Conservation (phyloP, 2,329 filamentous ascomycete genomes). For the Periconia digitata region DNA sequence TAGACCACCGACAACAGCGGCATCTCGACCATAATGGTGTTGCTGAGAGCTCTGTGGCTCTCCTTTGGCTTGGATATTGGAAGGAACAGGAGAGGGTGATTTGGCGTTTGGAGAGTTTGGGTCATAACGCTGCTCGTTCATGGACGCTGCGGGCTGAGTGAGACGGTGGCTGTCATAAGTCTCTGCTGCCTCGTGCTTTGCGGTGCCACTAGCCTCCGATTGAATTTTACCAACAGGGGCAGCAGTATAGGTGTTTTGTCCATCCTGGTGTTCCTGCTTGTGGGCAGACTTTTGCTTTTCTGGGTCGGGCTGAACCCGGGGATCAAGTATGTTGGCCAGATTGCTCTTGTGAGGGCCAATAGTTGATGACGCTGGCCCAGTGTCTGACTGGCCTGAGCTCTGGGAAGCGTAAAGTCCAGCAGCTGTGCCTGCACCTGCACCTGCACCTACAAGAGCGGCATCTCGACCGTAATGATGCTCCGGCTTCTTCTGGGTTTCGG, state of each 20-base stretch:
- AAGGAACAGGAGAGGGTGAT: conserved; percentile 2
- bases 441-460: conserved; percentile 21
- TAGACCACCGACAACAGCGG: conserved; percentile 20
- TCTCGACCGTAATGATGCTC: conserved; percentile 30
- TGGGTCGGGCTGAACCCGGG: conserved; percentile 29
- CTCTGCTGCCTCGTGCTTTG: conserved; percentile 31
- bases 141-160: conserved; percentile 30
- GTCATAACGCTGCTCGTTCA: conserved; percentile 28
- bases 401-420: conserved; percentile 13
- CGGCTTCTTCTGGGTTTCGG: conserved; percentile 6
- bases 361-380: conserved; percentile 23
- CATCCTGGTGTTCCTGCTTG: conserved; percentile 26
- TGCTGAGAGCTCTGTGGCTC: conserved; percentile 8
- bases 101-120: conserved; percentile 10
- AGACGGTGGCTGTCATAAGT: conserved; percentile 30
- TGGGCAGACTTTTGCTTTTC: conserved; percentile 27
- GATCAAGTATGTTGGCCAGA: conserved; percentile 38
- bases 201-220: conserved; percentile 34
- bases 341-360: conserved; percentile 38
- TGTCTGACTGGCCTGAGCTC: conserved; percentile 18
- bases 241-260: conserved; percentile 29
- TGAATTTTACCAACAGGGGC: conserved; percentile 34
- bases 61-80: background rate
- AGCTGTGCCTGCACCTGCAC: conserved; percentile 16
- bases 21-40: conserved; percentile 27